These are phyloP conservation scores for Suhomyces bribrorum DNA, from an alignment of 1,139 yeast species.

Conservation along the genomic window DNA sequence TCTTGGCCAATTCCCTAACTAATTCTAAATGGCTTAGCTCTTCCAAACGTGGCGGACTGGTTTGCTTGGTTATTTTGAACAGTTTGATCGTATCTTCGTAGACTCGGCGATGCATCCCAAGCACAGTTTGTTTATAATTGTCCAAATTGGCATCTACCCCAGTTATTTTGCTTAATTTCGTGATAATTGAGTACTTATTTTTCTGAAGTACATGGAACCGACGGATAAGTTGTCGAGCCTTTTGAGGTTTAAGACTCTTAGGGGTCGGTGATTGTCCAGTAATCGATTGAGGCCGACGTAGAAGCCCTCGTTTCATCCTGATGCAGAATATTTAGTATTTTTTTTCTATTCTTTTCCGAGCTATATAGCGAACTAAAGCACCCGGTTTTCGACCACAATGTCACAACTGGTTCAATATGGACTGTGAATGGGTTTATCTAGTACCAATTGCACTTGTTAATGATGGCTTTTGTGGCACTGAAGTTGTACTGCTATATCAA, in stretches of 20 bases:
- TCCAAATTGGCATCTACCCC: conserved; percentile 21
- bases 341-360: no score
- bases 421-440: no score
- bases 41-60: conserved; percentile 25
- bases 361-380: no score
- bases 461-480: no score
- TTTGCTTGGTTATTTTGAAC: conserved; percentile 12
- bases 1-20: conserved; percentile 44
- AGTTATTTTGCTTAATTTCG: conserved; percentile 15
- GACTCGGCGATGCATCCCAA: background rate
- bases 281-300: conserved; percentile 14
- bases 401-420: no score
- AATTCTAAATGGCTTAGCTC: conserved; percentile 19
- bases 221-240: conserved; percentile 66
- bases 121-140: conserved; percentile 21
- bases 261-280: conserved; percentile 23
- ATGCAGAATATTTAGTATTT: no score
- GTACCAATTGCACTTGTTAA: no score
- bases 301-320: conserved; percentile 11
- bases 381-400: no score
- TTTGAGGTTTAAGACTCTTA: conserved; percentile 58
- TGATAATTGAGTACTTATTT: conserved; percentile 42
- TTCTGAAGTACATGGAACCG: conserved; percentile 66
- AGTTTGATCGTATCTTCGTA: conserved; percentile 6
- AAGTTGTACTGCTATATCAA: no score